A percentile compares a stretch with the other conserved stretches of the same genome.
These are phyloP conservation scores for Candida quercuum DNA, from an alignment of 805 yeast genomes.

Conservation along the genomic window DNA sequence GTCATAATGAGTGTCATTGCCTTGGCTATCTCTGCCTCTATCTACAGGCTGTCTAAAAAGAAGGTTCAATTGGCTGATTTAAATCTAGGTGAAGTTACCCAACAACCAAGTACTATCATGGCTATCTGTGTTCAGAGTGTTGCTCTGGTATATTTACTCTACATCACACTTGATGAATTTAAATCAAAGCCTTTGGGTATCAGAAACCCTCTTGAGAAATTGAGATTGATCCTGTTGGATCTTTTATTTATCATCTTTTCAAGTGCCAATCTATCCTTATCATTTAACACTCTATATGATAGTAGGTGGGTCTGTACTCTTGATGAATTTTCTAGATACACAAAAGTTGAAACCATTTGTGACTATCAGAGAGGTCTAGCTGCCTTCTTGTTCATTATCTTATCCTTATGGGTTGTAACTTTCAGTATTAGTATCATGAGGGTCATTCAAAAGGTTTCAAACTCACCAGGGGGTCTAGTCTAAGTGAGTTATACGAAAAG, in stretches of 20 bases:
- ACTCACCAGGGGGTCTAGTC: conserved; percentile 1
- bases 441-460: conserved; percentile 62
- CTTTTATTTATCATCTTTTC: conserved; percentile 82
- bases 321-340: conserved; percentile 19
- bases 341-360: conserved; percentile 53
- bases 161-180: conserved; percentile 88
- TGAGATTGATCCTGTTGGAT: conserved; percentile 77
- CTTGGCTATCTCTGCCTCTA: conserved; percentile 62
- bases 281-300: conserved; percentile 81
- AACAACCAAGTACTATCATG: conserved; percentile 89
- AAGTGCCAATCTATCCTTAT: conserved; percentile 79
- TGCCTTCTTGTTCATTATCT: conserved; percentile 68
- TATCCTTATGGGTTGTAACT: conserved; percentile 80
- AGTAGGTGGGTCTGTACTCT: conserved; percentile 70
- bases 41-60: conserved; percentile 37
- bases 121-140: conserved; percentile 79
- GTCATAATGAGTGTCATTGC: conserved; percentile 60
- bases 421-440: conserved; percentile 79
- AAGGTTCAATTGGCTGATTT: conserved; percentile 11
- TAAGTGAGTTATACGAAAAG: too few species aligned
- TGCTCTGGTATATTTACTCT: conserved; percentile 71
- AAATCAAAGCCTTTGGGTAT: conserved; percentile 88
- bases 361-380: conserved; percentile 73
- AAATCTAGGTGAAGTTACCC: conserved; percentile 37
- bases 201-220: conserved; percentile 77